Base-by-base conservation (phyloP, 805 yeast species). In the Blastobotrys parvus region DNA sequence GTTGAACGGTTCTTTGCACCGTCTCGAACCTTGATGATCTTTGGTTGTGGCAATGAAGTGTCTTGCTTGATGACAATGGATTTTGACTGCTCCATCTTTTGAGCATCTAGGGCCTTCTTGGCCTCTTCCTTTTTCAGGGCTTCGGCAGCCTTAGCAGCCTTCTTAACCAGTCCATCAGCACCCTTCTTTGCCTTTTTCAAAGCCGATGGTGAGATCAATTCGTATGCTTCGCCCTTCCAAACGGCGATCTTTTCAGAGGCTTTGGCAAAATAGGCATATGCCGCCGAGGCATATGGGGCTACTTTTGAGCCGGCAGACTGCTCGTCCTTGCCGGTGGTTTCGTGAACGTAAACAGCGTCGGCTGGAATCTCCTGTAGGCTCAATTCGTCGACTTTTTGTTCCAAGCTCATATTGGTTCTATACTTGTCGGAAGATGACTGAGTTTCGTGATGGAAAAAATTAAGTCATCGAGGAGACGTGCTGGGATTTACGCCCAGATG, bases 131-230 rank as follows among this genome's bases (percentile, higher is more conserved):
- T 77, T 52, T 72, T 58, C 57, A 73, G 72, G 54, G 77, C 71
- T 49, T 62, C 58, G 53, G 70, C 74, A 38, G 75, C 77, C 68
- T 82, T 82, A 49, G 79, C 87, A 41, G 70, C 75, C 64, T 80
- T 83, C 70, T 89, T 90, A 67, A 77, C 86, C 50, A 92, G 69
- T 3, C 94, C 90, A 27, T 89, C 97, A 45, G 83, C 92, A 47
- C 95, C 97, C 64, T 92, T 92, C 65, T 85, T 86, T 55, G 97
- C 97, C 68, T 90, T 92, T 70, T 92, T 92, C 60, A 90, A 68
- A 4, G 95, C 97, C 42, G 94, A 80, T 3, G 95, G 87, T 15
- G 88, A 71, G 59, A 94, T 89, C 56, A 82, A 90, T 53, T 69
- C 75, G 60, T 75, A 90, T 23, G 65, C 78, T 33, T 72, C 76